Conservation (phyloP, 345 rosid species). For the Syzygium aromaticum region DNA sequence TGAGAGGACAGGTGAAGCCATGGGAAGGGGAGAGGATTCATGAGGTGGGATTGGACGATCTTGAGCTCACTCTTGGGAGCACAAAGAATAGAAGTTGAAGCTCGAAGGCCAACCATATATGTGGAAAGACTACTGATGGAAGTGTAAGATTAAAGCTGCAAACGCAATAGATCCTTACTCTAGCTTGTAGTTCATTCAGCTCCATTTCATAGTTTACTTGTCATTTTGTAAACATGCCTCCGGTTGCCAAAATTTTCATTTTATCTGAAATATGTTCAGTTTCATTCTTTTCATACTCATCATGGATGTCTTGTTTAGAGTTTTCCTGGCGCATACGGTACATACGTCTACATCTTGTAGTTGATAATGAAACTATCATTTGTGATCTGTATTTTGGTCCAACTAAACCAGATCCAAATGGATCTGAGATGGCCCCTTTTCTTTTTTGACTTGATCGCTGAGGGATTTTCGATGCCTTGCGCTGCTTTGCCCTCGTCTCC, state of each 20-base stretch:
- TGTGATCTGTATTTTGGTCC: not conserved
- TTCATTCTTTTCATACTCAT: not conserved
- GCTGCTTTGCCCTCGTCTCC: not conserved
- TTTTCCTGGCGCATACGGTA: not conserved
- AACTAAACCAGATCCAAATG: not conserved
- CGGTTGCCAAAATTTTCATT: not conserved
- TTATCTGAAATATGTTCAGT: not conserved
- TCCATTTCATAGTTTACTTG: not conserved
- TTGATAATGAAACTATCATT: not conserved
- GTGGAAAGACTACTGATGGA: not conserved
- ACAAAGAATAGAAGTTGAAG: conserved; percentile 54
- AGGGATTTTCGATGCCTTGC: not conserved
- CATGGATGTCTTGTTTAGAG: not conserved
- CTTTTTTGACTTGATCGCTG: not conserved
- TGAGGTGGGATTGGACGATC: conserved; percentile 88
- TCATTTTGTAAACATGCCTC: not conserved
- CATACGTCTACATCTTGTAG: not conserved
- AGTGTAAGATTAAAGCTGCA: not conserved
- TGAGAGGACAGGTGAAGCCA: conserved; percentile 70
- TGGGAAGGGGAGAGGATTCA: conserved; percentile 99
- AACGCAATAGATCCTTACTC: not conserved
- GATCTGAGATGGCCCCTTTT: not conserved
- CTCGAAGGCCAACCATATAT: not conserved
- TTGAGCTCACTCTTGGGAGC: conserved; percentile 90
- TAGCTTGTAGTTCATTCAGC: not conserved